Evolutionary conservation across 305 asterid species (phyloP).

Genomic region (Rubia peregrina): DNA sequence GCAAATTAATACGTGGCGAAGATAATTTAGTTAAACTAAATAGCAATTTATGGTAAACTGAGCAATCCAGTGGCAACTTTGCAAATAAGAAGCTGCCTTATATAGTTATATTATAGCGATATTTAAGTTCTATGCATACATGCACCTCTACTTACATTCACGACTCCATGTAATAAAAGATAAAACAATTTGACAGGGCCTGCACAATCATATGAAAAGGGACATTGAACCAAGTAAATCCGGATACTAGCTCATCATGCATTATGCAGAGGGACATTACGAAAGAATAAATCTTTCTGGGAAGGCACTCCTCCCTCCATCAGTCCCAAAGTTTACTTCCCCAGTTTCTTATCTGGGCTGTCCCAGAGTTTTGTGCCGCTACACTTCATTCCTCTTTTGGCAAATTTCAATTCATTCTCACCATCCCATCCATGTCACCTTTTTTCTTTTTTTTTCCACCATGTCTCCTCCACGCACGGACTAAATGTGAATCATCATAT

Average conservation of each 20-base stretch:
- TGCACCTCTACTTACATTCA: too few relatives aligned
- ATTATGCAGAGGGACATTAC: background rate
- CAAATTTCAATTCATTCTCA: background rate
- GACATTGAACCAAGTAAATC: too few relatives aligned
- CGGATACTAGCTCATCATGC: background rate
- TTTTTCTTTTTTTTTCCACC: background rate
- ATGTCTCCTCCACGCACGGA: background rate
- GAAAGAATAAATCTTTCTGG: too few relatives aligned
- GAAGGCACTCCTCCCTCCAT: too few relatives aligned
- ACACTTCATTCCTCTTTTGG: background rate
- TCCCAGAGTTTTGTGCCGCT: too few relatives aligned
- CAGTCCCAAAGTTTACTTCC: too few relatives aligned
- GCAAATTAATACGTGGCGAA: background rate
- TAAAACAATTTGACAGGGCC: background rate
- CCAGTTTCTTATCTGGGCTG: background rate
- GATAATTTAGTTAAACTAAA: background rate
- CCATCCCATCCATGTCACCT: background rate
- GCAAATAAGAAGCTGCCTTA: slow-evolving; percentile 5
- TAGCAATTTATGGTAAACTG: background rate
- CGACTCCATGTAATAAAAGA: too few relatives aligned
- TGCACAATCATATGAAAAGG: background rate
- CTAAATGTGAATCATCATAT: background rate
- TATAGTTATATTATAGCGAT: background rate
- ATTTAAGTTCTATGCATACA: background rate
- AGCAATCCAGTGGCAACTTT: background rate